Conservation (phyloP, 2,329 filamentous ascomycete genomes). For the Didymella keratinophila region DNA sequence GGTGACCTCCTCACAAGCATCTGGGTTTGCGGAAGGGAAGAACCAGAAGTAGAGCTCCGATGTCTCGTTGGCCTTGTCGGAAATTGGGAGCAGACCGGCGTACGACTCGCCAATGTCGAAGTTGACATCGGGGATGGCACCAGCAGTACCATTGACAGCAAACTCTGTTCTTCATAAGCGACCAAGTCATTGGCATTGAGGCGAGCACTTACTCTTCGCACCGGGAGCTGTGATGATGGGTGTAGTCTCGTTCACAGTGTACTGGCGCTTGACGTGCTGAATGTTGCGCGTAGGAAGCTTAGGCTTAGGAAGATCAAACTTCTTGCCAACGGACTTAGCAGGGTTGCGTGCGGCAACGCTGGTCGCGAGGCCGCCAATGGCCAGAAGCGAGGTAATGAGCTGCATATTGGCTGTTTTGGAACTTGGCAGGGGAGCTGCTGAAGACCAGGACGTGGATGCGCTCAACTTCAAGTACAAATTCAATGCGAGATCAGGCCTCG, state of each 20-base stretch:
- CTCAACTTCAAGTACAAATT: constrained; percentile 15
- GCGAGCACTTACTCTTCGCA: constrained; percentile 25
- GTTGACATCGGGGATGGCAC: constrained; percentile 57
- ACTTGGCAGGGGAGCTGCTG: constrained; percentile 13
- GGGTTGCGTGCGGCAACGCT: constrained; percentile 40
- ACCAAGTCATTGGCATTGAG: too few relatives aligned
- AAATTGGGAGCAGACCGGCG: constrained; percentile 34
- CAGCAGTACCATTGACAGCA: constrained; percentile 48
- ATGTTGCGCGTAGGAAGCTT: constrained; percentile 30
- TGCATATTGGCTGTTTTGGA: constrained; percentile 34
- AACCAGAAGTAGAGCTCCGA: constrained; percentile 64
- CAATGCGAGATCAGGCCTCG: constrained; percentile 3
- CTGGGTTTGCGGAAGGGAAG: constrained; percentile 60
- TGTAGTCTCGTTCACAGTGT: constrained; percentile 45
- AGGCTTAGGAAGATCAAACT: constrained; percentile 38
- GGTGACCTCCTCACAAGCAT: constrained; percentile 58
- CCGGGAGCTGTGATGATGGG: constrained; percentile 17
- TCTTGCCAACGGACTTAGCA: constrained; percentile 41
- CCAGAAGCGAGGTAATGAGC: constrained; percentile 41
- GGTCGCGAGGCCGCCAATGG: constrained; percentile 38
- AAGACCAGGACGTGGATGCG: constrained; percentile 1
- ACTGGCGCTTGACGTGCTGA: constrained; percentile 35
- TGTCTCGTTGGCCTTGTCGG: constrained; percentile 55
- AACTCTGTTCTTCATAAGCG: constrained; percentile 39
- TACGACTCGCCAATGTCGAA: constrained; percentile 57